Evolutionary conservation across 805 yeast species (phyloP).

Genomic region (Metschnikowia peoriensis): DNA sequence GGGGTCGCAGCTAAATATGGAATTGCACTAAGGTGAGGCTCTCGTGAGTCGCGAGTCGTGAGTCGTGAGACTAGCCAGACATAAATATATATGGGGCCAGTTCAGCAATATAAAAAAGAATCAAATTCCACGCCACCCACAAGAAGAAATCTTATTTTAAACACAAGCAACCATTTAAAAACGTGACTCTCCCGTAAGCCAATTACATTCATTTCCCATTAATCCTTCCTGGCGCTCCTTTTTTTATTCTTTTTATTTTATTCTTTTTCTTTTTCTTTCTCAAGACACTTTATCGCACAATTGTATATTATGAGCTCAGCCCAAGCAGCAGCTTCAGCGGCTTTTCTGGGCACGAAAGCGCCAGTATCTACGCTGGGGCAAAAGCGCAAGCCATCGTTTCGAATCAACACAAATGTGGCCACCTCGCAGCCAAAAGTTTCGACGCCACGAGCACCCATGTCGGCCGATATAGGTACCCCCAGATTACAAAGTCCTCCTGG

Average conservation of each 20-base stretch:
- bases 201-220: neutral
- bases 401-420: conserved; percentile 4
- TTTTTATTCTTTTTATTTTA: no score
- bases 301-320: conserved; percentile 24
- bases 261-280: no score
- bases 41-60: neutral
- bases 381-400: conserved; percentile 6
- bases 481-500: neutral
- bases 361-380: neutral
- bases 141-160: neutral
- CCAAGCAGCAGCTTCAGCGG: conserved; percentile 46
- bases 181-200: no score
- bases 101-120: neutral
- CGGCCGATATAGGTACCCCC: neutral
- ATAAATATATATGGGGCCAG: neutral
- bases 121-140: neutral
- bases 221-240: neutral
- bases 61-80: neutral
- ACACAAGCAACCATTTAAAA: no score
- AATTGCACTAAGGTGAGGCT: neutral
- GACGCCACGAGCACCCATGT: neutral
- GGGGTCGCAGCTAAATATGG: neutral
- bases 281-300: no score
- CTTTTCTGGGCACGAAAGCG: conserved; percentile 29
- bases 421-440: neutral